These are phyloP conservation scores for Hyaloperonospora brassicae DNA, from an alignment of 352 stramenopile genomes.

Conservation along the genomic window DNA sequence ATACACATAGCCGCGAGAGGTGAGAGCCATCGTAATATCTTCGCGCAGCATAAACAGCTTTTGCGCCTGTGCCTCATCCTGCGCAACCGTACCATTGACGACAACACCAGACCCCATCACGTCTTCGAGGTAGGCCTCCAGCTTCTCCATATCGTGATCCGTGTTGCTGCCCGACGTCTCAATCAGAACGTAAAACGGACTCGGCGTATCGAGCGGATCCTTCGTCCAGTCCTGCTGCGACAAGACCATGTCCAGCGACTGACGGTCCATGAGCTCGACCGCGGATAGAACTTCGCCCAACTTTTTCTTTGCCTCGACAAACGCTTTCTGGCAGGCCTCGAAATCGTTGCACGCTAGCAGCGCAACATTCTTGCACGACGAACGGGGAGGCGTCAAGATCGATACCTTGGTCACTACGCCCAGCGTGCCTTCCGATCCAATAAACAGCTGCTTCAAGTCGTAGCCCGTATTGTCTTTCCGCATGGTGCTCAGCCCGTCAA, in stretches of 20 bases:
- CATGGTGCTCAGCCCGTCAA: slow-evolving; percentile 62
- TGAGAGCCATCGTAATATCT: slow-evolving; percentile 87
- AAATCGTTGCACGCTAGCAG: slow-evolving; percentile 89
- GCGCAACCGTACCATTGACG: slow-evolving; percentile 88
- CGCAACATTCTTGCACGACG: slow-evolving; percentile 80
- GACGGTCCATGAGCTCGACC: slow-evolving; percentile 93
- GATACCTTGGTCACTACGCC: slow-evolving; percentile 84
- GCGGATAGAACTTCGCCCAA: slow-evolving; percentile 93
- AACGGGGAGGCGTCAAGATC: slow-evolving; percentile 25
- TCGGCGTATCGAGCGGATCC: slow-evolving; percentile 53
- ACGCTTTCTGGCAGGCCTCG: slow-evolving; percentile 64
- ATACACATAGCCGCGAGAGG: slow-evolving; percentile 86
- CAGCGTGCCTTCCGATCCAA: slow-evolving; percentile 94
- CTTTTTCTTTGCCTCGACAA: slow-evolving; percentile 78
- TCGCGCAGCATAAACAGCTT: slow-evolving; percentile 94
- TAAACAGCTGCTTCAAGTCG: slow-evolving; percentile 34
- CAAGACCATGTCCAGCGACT: slow-evolving; percentile 84
- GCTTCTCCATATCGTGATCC: slow-evolving; percentile 89
- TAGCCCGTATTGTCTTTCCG: slow-evolving; percentile 93
- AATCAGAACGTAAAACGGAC: slow-evolving; percentile 91
- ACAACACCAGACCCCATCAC: slow-evolving; percentile 67
- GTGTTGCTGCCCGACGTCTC: slow-evolving; percentile 91
- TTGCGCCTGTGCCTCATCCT: slow-evolving; percentile 85
- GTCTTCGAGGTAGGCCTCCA: slow-evolving; percentile 77
- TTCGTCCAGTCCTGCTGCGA: slow-evolving; percentile 58